phyloP scores from a whole-genome alignment of 129 eudicot genomes.

The Flaveria sonorensis region DNA sequence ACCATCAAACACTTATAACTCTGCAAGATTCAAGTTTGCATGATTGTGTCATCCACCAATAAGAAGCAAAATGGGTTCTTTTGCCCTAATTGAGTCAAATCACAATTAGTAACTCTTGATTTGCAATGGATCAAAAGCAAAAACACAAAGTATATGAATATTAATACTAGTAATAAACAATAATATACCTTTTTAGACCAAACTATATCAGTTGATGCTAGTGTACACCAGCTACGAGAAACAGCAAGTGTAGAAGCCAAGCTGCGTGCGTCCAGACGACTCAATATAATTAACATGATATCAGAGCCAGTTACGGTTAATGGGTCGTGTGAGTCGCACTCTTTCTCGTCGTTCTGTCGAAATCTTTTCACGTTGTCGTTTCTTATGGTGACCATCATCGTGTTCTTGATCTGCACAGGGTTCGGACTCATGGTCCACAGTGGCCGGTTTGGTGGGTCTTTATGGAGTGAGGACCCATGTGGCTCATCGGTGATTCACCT shows the following conservation, averaged over 20 bases:
- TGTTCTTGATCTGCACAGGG: too few relatives aligned
- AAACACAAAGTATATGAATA: background rate
- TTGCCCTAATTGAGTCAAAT: background rate
- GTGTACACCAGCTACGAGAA: slow-evolving; percentile 54
- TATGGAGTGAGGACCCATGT: too few relatives aligned
- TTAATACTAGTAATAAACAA: too few relatives aligned
- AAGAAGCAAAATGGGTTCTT: background rate
- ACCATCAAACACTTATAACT: background rate
- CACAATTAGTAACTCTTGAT: background rate
- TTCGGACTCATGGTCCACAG: too few relatives aligned
- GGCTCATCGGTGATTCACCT: too few relatives aligned
- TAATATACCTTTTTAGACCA: slow-evolving; percentile 55
- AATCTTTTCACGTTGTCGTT: too few relatives aligned
- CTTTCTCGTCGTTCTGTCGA: too few relatives aligned
- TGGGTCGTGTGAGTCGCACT: slow-evolving; percentile 35
- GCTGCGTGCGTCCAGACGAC: slow-evolving; percentile 60
- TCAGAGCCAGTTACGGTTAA: slow-evolving; percentile 49
- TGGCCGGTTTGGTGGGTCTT: too few relatives aligned
- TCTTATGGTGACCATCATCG: too few relatives aligned
- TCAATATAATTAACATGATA: slow-evolving; percentile 49
- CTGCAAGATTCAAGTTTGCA: too few relatives aligned
- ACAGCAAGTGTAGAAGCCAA: slow-evolving; percentile 61
- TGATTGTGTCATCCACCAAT: too few relatives aligned
- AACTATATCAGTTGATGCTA: slow-evolving; percentile 57
- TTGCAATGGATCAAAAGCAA: background rate